Percentiles rank a stretch among this genome's conserved stretches.
Evolutionary conservation across 1,284 basidiomycete genomes (phyloP).

Genomic region (Stereum hirsutum): DNA sequence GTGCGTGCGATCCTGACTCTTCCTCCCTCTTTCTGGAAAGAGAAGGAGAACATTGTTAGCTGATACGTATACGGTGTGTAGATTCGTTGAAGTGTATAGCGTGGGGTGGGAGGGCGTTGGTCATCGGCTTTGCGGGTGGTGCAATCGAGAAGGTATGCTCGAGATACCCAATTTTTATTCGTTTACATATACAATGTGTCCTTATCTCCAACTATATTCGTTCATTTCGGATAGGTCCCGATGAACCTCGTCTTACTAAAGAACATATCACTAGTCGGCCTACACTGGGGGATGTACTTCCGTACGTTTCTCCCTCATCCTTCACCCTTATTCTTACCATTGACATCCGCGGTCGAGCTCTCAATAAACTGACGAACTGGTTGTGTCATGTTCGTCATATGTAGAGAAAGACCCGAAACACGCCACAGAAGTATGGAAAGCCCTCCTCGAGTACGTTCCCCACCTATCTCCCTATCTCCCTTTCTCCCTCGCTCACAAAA

Average conservation of each 20-base stretch:
- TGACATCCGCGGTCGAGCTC: no score
- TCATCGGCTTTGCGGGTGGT: constrained; percentile 89
- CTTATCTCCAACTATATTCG: no score
- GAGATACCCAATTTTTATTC: not conserved
- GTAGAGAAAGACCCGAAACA: constrained; percentile 63
- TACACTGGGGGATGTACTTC: constrained; percentile 81
- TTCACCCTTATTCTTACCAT: not conserved
- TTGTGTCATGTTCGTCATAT: not conserved
- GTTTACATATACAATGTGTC: not conserved
- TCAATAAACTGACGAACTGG: no score
- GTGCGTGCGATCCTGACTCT: constrained; percentile 20
- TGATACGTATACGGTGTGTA: constrained; percentile 20
- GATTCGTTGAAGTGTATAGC: constrained; percentile 86
- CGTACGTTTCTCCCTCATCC: not conserved
- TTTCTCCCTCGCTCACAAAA: no score
- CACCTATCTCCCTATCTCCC: not conserved
- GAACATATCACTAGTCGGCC: constrained; percentile 74
- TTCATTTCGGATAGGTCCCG: constrained; percentile 74
- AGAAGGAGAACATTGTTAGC: not conserved
- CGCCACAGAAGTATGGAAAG: constrained; percentile 65
- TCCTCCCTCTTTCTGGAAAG: not conserved
- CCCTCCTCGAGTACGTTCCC: constrained; percentile 55
- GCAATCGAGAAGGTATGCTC: constrained; percentile 77
- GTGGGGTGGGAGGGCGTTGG: constrained; percentile 87
- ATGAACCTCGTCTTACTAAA: constrained; percentile 86